Evolutionary conservation across 1,284 basidiomycete genomes (phyloP), one percentile per base, ranked within the genome.

Genomic region (Ceratobasidium sp.): DNA sequence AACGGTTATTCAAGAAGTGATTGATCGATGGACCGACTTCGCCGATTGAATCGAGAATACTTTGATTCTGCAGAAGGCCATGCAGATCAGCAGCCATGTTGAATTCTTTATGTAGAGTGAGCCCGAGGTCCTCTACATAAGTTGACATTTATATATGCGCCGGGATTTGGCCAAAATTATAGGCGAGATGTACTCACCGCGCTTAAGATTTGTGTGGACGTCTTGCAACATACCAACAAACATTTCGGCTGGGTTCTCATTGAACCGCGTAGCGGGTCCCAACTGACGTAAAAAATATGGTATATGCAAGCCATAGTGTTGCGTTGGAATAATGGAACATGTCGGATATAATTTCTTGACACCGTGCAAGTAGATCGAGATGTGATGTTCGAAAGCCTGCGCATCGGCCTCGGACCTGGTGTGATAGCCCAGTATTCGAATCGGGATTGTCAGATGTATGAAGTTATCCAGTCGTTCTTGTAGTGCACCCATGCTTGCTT

Each of bases 191-290:
- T 39, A 28, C 58, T 10, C 18, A 39, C 58, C 58, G 12, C 13
- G 58, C 58, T 60, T 60, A 10, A 15, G 18, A n/a, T 58, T 58
- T 23, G n/a, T 58, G 10, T 23, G 56, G 10, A 58, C 28, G 10
- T 58, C 56, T 23, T 58, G 56, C 15, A 58, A 23, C 56, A 58
- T 58, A 23, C 56, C 56, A 12, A 58, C 28, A 58, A 58, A 58
- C 56, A 58, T 58, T 58, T 58, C 56, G 56, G n/a, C n/a, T 23
- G 56, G 56, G 18, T 58, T 58, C 28, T 58, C 56, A 58, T 58
- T 61, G 39, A 33, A 61, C 13, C 56, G 56, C n/a, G 12, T 9
- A 23, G 15, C n/a, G 10, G 56, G 56, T 18, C 56, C 56, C 28
- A 58, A 33, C 10, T 23, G 10, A 23, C 28, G n/a, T 12, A 58